A percentile compares a stretch with the other conserved stretches of the same genome.
Conservation (phyloP, 352 stramenopile genomes). For the Phytophthora sansomeana region DNA sequence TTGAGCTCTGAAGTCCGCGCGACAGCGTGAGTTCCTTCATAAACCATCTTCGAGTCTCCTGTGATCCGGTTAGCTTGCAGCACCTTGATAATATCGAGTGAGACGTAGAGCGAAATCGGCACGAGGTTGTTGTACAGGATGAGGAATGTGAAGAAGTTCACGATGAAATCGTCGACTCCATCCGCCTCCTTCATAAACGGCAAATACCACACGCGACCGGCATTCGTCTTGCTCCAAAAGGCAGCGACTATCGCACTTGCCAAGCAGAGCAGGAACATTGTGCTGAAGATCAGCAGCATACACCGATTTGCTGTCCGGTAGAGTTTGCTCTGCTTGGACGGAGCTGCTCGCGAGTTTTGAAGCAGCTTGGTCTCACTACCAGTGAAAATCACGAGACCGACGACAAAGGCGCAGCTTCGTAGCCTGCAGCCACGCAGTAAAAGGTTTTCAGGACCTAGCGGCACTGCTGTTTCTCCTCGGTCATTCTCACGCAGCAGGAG, state of each 20-base stretch:
- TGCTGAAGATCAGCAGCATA: conserved; percentile 77
- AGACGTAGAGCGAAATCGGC: conserved; percentile 97
- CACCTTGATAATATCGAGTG: conserved; percentile 94
- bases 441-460: conserved; percentile 83
- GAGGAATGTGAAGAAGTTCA: conserved; percentile 93
- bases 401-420: conserved; percentile 94
- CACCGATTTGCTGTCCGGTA: conserved; percentile 84
- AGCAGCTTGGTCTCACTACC: conserved; percentile 89
- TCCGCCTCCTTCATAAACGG: conserved; percentile 45
- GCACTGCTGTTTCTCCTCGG: conserved; percentile 28
- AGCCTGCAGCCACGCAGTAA: conserved; percentile 94
- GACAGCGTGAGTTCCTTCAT: conserved; percentile 76
- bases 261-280: conserved; percentile 73
- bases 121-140: conserved; percentile 97
- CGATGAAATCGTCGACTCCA: conserved; percentile 45
- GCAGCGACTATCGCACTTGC: conserved; percentile 49
- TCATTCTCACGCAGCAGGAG: conserved; percentile 46
- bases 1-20: conserved; percentile 91
- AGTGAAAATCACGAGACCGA: conserved; percentile 95
- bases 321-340: conserved; percentile 88
- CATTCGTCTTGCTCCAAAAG: conserved; percentile 47
- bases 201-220: conserved; percentile 60
- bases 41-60: conserved; percentile 84
- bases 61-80: conserved; percentile 90
- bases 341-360: conserved; percentile 75